These are phyloP conservation scores for Pythium dissotocum DNA, from an alignment of 352 stramenopile species.

Conservation along the genomic window DNA sequence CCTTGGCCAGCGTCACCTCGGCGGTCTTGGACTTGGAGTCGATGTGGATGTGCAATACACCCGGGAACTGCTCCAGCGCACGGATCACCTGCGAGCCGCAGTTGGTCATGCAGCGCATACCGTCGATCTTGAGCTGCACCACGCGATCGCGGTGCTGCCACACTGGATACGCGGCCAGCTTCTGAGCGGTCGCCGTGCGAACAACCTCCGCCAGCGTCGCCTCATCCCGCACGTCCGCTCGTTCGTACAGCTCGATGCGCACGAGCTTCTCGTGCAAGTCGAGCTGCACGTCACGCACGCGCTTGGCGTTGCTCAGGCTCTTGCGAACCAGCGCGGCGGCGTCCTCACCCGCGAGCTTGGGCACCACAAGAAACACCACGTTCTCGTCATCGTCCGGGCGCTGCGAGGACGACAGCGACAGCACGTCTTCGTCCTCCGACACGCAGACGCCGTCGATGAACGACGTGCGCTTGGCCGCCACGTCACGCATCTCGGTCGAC, in stretches of 20 bases:
- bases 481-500: constrained; percentile 11
- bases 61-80: constrained; percentile 77
- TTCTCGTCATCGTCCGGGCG: constrained; percentile 48
- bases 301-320: constrained; percentile 33
- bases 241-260: constrained; percentile 55
- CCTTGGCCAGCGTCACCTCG: constrained; percentile 74
- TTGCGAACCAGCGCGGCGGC: constrained; percentile 33
- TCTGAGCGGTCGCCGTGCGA: constrained; percentile 36
- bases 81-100: constrained; percentile 79
- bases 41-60: constrained; percentile 83
- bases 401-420: constrained; percentile 68
- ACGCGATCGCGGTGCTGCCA: constrained; percentile 84
- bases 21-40: constrained; percentile 81
- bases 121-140: constrained; percentile 70
- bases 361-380: constrained; percentile 76
- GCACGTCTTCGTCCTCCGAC: constrained; percentile 62
- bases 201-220: constrained; percentile 62
- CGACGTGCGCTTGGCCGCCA: constrained; percentile 13
- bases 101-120: constrained; percentile 90
- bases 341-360: constrained; percentile 38
- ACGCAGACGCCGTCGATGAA: constrained; percentile 59
- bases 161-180: constrained; percentile 74
- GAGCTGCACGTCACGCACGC: constrained; percentile 54
- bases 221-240: constrained; percentile 46
- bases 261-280: constrained; percentile 68